Evolutionary conservation across 192 early-diverging fungal genomes (phyloP), one percentile per base, ranked within the genome.

Genomic region (Coemansia sp.): DNA sequence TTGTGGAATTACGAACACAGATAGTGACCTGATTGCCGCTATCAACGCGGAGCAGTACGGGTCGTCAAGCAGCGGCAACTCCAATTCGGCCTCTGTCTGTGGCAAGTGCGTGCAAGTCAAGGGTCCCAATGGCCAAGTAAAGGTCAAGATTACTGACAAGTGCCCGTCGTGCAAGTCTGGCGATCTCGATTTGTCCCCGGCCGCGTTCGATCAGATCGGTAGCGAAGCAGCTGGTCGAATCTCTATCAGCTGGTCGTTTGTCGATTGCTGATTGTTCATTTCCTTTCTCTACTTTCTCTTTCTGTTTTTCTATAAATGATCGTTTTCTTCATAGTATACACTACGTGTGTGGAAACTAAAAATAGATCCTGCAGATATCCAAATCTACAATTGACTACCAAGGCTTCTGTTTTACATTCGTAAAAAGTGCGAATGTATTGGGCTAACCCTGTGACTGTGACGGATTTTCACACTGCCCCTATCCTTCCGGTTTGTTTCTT

Each of bases 11-110:
- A 63, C 48, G 14, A 80, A 86, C 62, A 63, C 57, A 14, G 83
- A 85, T 14, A 57, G 34, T 42, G 81, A 88, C 19, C 22, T 81
- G 23, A 77, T 88, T 66, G 85, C 72, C 10, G 87, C 87, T 2
- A 76, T 88, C 25, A 86, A 84, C 62, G 80, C 79, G 9, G 82
- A 80, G 22, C 84, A 86, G 66, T 86, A 83, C 67, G 81, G 75
- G 9, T 61, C 76, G 3, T 23, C 48, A 23, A 65, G 38, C 11
- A 40, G 33, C 40, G 73, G 77, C 17, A 86, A 86, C 58, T 84
- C 87, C 0, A 81, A 81, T 61, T 53, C 48, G 7, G 73, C 78
- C 1, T 43, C 63, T 11, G 61, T 81, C 32, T 89, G 88, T 69
- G 86, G 86, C 36, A 72, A 80, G 62, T 74, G 75, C 49, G 78